These are phyloP conservation scores for Atractiella rhizophila DNA, from an alignment of 768 basidiomycete genomes.

Conservation along the genomic window DNA sequence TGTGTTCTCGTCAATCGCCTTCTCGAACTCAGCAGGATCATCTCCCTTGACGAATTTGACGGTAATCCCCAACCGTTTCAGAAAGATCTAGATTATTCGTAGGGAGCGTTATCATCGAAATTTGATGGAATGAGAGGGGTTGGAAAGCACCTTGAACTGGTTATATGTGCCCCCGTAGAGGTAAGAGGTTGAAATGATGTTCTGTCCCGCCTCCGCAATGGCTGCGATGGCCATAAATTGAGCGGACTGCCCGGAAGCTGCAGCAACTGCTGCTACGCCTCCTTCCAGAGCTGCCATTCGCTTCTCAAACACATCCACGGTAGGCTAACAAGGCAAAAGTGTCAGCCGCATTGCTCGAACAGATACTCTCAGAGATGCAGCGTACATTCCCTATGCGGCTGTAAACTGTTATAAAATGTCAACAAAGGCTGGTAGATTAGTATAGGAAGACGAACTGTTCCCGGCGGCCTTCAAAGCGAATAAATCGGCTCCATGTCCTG, in stretches of 20 bases:
- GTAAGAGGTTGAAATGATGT: constrained; percentile 44
- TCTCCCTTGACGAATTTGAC: constrained; percentile 37
- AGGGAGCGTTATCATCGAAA: neutral
- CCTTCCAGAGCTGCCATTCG: constrained; percentile 59
- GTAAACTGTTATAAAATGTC: neutral
- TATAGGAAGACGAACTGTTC: neutral
- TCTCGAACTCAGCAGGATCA: constrained; percentile 34
- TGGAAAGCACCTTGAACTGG: constrained; percentile 8
- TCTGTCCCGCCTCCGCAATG: constrained; percentile 31
- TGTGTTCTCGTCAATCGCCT: constrained; percentile 49
- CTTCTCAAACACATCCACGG: constrained; percentile 42
- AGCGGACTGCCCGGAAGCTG: constrained; percentile 43
- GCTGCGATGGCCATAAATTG: constrained; percentile 46
- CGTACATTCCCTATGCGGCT: constrained; percentile 28
- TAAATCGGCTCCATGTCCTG: constrained; percentile 43
- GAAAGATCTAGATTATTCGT: constrained; percentile 24
- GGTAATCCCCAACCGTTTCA: constrained; percentile 41
- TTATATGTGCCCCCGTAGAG: constrained; percentile 30
- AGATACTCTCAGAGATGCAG: constrained; percentile 36
- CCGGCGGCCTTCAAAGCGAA: constrained; percentile 30
- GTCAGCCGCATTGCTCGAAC: neutral
- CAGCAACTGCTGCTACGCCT: constrained; percentile 47
- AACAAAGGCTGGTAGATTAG: neutral
- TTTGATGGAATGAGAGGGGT: neutral
- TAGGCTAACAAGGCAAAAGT: constrained; percentile 9